A percentile compares a stretch with the other conserved stretches of the same genome.
phyloP scores from a whole-genome alignment of 78 protist species.

The Dictyostelium citrinum region DNA sequence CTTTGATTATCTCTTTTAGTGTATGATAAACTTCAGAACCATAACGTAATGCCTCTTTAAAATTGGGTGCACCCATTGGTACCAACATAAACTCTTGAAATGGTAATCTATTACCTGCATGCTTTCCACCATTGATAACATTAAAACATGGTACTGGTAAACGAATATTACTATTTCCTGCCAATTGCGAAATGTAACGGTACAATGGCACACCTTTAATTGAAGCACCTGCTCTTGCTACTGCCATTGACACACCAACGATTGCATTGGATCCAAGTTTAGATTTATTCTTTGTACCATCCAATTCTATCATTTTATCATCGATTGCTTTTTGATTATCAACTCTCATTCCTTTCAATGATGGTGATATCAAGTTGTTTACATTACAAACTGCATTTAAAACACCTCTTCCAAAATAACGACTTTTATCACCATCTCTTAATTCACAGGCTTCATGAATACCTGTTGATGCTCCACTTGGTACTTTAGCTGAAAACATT shows the following conservation, averaged over 20 bases:
- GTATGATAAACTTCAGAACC: conserved; percentile 97
- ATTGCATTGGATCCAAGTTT: conserved; percentile 99
- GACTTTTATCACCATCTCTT: conserved; percentile 86
- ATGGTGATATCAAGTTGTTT: conserved; percentile 89
- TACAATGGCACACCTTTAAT: conserved; percentile 87
- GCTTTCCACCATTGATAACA: conserved; percentile 99
- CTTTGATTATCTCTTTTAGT: conserved; percentile 90
- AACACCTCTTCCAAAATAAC: conserved; percentile 98
- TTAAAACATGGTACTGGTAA: conserved; percentile 98
- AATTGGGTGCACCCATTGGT: conserved; percentile 92
- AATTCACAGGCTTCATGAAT: not conserved
- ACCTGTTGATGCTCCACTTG: conserved; percentile 16
- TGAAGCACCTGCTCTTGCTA: conserved; percentile 96
- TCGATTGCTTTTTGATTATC: conserved; percentile 88
- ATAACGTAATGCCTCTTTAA: conserved; percentile 95
- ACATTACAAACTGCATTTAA: conserved; percentile 22
- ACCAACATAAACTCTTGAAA: conserved; percentile 98
- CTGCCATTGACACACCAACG: conserved; percentile 96
- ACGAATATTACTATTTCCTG: conserved; percentile 61
- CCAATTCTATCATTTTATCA: conserved; percentile 88
- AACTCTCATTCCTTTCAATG: conserved; percentile 90
- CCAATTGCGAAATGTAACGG: conserved; percentile 73
- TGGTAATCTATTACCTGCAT: conserved; percentile 98
- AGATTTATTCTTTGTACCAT: conserved; percentile 95
- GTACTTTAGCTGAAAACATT: not conserved